These are phyloP conservation scores for Colletotrichum sp. DNA, from an alignment of 2,329 filamentous ascomycete genomes.

Conservation along the genomic window DNA sequence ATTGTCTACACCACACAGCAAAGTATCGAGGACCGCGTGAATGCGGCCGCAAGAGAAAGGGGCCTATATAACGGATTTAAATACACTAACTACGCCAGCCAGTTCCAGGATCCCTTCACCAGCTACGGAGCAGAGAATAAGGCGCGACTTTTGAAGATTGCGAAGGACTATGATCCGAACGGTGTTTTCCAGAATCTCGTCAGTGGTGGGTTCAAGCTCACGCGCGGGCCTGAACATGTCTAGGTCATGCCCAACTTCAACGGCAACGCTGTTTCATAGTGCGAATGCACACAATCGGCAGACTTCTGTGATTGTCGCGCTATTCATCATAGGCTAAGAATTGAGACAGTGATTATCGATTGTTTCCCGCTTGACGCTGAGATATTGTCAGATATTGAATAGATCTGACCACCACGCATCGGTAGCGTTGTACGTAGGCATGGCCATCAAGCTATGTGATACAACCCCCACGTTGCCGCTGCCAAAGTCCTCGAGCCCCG, in stretches of 20 bases:
- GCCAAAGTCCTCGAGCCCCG: background rate
- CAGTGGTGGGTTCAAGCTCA: conserved; percentile 44
- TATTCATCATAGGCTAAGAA: background rate
- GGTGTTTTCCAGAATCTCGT: conserved; percentile 40
- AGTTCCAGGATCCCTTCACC: conserved; percentile 37
- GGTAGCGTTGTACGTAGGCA: background rate
- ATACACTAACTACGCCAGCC: conserved; percentile 52
- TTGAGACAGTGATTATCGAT: rapidly evolving
- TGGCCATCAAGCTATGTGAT: background rate
- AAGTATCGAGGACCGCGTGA: conserved; percentile 29
- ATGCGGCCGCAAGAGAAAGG: conserved; percentile 31
- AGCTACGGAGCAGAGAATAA: conserved; percentile 45
- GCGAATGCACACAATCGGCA: background rate
- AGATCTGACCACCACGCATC: background rate
- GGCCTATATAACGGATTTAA: conserved; percentile 40
- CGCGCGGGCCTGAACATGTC: background rate
- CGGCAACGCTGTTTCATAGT: background rate
- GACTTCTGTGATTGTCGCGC: too few species aligned
- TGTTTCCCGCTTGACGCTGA: background rate
- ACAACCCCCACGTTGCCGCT: background rate
- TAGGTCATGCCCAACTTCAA: background rate
- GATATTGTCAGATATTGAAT: background rate
- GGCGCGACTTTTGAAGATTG: conserved; percentile 31
- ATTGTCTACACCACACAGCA: conserved; percentile 29
- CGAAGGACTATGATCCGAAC: conserved; percentile 41